Evolutionary conservation across 208 protist species (phyloP), one percentile per base, ranked within the genome.

Genomic region (Lotmaria passim): DNA sequence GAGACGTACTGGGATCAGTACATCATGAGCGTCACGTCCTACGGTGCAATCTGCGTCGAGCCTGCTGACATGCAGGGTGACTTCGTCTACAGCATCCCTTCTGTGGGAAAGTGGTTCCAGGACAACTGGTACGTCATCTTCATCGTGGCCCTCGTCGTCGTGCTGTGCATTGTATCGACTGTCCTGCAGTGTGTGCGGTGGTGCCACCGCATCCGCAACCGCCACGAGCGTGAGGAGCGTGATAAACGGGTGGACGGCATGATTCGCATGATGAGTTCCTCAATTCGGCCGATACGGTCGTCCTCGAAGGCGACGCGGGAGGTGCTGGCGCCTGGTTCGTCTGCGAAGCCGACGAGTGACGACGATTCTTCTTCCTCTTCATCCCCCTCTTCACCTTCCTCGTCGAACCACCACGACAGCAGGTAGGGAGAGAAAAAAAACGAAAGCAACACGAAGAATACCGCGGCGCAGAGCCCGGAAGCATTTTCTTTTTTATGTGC

Each of bases 91-190:
- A 12, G 2, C 17, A 53, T 77, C 8, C 76, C 76, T 26, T 73
- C 76, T 2, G 30, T 56, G 8, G 47, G 44, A 12, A 61, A 19
- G 12, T 81, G 76, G 76, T 81, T 71, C 46, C 64, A 38, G 15
- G 34, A 61, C 21, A 60, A 67, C 56, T 81, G 76, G 76, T 81
- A 76, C 52, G 65, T 81, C 3, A 66, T 71, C 38, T 70, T 76
- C 34, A 70, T 76, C 31, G 26, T 81, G 14, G 55, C 24, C 33
- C 46, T 77, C 30, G 17, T 68, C 30, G 14, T 65, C 3, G 43
- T 55, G n/a, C 15, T 71, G 2, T 24, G 57, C 33, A 26, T 60
- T 14, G 26, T 55, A 1, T 39, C 57, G 4, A 60, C 67, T 7
- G 38, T 53, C 3, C 41, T 81, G 17, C 73, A 74, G 19, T 28